Evolutionary conservation across 352 stramenopile species (phyloP).

Genomic region (Phytopythium oedochilum): DNA sequence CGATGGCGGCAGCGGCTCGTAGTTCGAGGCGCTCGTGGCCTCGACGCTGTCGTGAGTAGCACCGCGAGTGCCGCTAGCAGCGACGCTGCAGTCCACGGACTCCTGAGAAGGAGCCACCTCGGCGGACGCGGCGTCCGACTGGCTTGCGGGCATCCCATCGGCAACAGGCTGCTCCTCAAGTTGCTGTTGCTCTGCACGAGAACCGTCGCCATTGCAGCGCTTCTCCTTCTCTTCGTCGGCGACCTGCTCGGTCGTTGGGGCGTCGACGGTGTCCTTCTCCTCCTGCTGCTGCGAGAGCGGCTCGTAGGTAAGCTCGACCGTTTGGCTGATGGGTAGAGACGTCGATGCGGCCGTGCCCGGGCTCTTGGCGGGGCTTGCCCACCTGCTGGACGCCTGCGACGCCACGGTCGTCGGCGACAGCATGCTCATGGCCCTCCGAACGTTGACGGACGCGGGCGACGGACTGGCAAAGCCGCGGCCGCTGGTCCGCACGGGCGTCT

Average conservation of each 20-base stretch:
- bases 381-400: not conserved
- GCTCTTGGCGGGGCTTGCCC: constrained; percentile 12
- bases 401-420: not conserved
- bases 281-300: not conserved
- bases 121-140: not conserved
- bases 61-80: not conserved
- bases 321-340: constrained; percentile 28
- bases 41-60: not conserved
- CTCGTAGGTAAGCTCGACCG: constrained; percentile 27
- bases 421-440: constrained; percentile 1
- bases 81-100: not conserved
- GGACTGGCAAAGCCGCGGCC: constrained; percentile 3
- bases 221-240: constrained; percentile 10
- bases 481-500: constrained; percentile 14
- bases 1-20: too few relatives aligned
- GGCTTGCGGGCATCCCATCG: not conserved
- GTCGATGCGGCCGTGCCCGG: constrained; percentile 17
- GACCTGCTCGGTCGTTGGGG: not conserved
- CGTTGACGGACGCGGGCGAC: not conserved
- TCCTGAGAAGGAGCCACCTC: not conserved
- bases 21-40: not conserved
- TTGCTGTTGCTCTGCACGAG: not conserved
- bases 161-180: not conserved
- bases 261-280: constrained; percentile 6
- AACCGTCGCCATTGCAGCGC: too few relatives aligned